These are phyloP conservation scores for Lodderomyces jiufengensis DNA, from an alignment of 1,139 yeast species.

Conservation along the genomic window DNA sequence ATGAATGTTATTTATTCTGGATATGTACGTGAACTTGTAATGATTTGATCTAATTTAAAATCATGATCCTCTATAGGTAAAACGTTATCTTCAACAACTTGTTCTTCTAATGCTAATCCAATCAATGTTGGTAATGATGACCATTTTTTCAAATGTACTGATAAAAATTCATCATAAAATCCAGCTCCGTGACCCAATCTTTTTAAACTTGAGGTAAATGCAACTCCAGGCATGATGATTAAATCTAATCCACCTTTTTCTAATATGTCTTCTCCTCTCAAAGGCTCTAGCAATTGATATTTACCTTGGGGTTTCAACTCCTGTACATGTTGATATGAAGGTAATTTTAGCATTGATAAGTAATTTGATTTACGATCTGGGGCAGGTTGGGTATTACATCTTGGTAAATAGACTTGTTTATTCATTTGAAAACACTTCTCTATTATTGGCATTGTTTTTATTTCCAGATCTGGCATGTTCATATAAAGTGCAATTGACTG, in stretches of 20 bases:
- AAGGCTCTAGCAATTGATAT: slow-evolving; percentile 69
- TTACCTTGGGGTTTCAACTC: slow-evolving; percentile 63
- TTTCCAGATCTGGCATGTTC: slow-evolving; percentile 64
- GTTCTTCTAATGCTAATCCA: slow-evolving; percentile 71
- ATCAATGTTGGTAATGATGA: slow-evolving; percentile 42
- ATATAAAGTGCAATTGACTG: slow-evolving; percentile 57
- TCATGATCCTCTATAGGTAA: slow-evolving; percentile 76
- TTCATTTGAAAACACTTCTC: slow-evolving; percentile 42
- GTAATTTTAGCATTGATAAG: slow-evolving; percentile 55
- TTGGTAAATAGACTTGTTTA: slow-evolving; percentile 50
- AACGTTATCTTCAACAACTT: slow-evolving; percentile 42
- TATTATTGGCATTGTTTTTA: slow-evolving; percentile 53
- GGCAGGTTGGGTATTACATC: slow-evolving; percentile 28
- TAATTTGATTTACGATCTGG: slow-evolving; percentile 39
- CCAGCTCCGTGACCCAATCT: slow-evolving; percentile 95
- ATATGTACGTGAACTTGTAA: slow-evolving; percentile 23
- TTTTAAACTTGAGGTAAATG: slow-evolving; percentile 52
- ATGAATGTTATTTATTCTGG: background rate
- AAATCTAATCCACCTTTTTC: slow-evolving; percentile 54
- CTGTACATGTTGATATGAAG: slow-evolving; percentile 37
- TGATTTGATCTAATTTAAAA: slow-evolving; percentile 55
- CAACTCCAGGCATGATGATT: slow-evolving; percentile 82
- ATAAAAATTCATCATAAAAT: slow-evolving; percentile 77
- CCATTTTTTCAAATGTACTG: slow-evolving; percentile 40
- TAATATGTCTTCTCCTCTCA: slow-evolving; percentile 32